Percentiles rank a stretch among this genome's conserved stretches.
These are phyloP conservation scores for Fusarium setosum DNA, from an alignment of 2,329 filamentous ascomycete genomes.

Conservation along the genomic window DNA sequence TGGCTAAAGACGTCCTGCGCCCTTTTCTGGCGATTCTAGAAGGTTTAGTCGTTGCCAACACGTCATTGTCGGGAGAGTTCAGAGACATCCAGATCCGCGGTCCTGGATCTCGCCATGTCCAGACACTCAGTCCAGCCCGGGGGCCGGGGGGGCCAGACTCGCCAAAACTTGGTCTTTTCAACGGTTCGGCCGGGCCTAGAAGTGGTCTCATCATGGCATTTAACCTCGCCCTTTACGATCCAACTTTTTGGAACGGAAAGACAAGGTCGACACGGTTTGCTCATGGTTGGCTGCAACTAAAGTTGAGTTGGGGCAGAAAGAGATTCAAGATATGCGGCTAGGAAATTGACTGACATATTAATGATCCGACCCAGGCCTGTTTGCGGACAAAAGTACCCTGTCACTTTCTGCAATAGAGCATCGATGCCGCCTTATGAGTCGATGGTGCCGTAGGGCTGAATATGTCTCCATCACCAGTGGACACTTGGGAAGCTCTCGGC, in stretches of 20 bases:
- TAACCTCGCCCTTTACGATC: not conserved
- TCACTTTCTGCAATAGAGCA: not conserved
- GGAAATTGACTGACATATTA: not conserved
- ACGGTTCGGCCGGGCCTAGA: not conserved
- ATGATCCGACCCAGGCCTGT: not conserved
- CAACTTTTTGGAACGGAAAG: not conserved
- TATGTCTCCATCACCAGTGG: not conserved
- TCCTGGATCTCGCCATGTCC: not conserved
- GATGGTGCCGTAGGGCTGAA: conserved; percentile 2
- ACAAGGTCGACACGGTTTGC: not conserved
- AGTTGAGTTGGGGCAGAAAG: not conserved
- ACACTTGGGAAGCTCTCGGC: no score
- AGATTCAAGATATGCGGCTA: not conserved
- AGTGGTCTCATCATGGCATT: not conserved
- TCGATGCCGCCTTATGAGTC: not conserved
- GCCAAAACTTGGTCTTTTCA: not conserved
- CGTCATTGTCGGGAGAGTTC: not conserved
- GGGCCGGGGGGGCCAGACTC: not conserved
- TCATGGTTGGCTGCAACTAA: not conserved
- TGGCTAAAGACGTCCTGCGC: not conserved
- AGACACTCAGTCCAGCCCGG: not conserved
- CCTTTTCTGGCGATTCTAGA: not conserved
- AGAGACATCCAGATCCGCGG: not conserved
- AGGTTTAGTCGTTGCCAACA: not conserved
- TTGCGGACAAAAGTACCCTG: not conserved